Base-by-base conservation (phyloP, 2,329 filamentous ascomycete species). In the Huntiella decipiens region DNA sequence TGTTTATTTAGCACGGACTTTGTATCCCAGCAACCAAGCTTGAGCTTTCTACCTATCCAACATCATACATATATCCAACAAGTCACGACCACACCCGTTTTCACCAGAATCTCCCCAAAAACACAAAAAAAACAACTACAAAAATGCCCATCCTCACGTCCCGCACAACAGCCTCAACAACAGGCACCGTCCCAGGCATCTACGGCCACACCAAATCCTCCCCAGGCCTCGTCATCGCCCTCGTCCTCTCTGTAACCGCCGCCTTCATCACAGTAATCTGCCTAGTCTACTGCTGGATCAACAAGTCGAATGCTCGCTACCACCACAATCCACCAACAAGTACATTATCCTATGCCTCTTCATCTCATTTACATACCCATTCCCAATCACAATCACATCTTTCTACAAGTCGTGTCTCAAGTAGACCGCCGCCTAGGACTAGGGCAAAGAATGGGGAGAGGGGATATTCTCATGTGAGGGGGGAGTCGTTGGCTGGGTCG, bases 171-270 rank as follows among this genome's bases (percentile, higher is more conserved):
- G 5, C 22, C 5, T 28, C 22, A 28, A 28, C 22, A 28, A 28
- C 22, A 28, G 22, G 22, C 22, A 43, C 52, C 40, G 51, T 50
- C n/a, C 49, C 48, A 17, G 51, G 50, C 42, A 50, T 50, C 13
- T 50, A 50, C 42, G 51, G 50, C 37, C 13, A 38, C 38, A 40
- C 46, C 4, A 41, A 43, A 7, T 13, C 39, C 22, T 34, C 33
- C 19, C 33, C 40, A 8, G 47, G 47, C 15, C 28, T 49, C 8
- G 47, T 49, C 40, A 43, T 44, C 32, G 47, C 43, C 5, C 46
- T 49, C 31, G 47, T 49, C 28, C 35, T 49, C 10, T 44, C 44
- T 19, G 40, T 46, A 35, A 44, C 44, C 16, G 28, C 36, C 33
- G 47, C 47, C 40, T 49, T 49, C 31, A 13, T 49, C 28, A 17